Conservation (phyloP, 164 flowering plant genomes). For the Nelumbo lutea region DNA sequence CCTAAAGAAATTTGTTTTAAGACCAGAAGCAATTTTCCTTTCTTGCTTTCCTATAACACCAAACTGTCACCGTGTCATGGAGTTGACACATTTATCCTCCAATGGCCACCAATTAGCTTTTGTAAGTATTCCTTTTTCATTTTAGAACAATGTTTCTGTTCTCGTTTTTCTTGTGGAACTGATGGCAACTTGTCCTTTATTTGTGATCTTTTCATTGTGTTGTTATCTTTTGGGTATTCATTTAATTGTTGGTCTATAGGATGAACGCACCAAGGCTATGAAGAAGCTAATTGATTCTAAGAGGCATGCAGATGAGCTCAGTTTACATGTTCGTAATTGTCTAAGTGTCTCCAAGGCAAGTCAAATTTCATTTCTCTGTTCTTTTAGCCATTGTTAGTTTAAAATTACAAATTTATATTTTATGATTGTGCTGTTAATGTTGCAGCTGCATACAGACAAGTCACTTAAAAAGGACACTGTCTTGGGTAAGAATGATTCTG, state of each 20-base stretch:
- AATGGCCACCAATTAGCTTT: constrained; percentile 45
- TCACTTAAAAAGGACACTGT: constrained; percentile 18
- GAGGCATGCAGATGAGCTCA: constrained; percentile 52
- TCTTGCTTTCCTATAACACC: constrained; percentile 68
- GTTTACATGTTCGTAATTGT: constrained; percentile 50
- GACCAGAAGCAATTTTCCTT: constrained; percentile 42
- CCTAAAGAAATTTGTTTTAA: constrained; percentile 32
- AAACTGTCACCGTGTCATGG: constrained; percentile 71
- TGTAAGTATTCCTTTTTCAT: constrained; percentile 41
- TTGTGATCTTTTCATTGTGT: constrained; percentile 2
- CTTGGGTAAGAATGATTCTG: constrained; percentile 12
- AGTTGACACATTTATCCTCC: constrained; percentile 34
- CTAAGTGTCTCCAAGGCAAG: constrained; percentile 75
- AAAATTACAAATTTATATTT: constrained; percentile 2
- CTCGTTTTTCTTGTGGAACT: neutral
- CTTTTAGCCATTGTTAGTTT: neutral
- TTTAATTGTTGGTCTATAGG: constrained; percentile 39
- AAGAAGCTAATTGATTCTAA: constrained; percentile 54
- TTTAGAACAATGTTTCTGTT: neutral
- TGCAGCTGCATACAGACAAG: constrained; percentile 52
- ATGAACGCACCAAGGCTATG: constrained; percentile 65
- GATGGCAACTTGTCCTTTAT: neutral
- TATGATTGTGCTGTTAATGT: constrained; percentile 6
- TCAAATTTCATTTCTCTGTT: neutral
- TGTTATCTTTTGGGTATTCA: neutral